phyloP scores from a whole-genome alignment of 2,329 filamentous ascomycete species.

The Emergomyces orientalis region DNA sequence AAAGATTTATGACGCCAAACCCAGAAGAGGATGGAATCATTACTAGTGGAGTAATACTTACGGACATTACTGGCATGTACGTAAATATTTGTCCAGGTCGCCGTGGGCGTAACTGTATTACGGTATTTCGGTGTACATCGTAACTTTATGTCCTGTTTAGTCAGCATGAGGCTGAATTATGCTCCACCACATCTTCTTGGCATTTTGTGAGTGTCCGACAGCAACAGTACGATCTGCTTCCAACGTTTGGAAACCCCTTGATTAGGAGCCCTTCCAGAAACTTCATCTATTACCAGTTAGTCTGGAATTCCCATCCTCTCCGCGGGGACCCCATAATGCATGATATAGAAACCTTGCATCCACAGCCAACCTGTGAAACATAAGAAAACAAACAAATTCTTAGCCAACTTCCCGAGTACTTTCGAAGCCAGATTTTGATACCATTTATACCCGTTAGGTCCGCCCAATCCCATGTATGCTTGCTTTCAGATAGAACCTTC shows the following conservation, averaged over 20 bases:
- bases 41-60: background rate
- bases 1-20: background rate
- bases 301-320: background rate
- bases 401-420: background rate
- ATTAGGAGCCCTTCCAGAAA: background rate
- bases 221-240: background rate
- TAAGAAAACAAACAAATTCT: background rate
- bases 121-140: background rate
- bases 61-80: background rate
- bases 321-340: background rate
- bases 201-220: background rate
- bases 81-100: too few species aligned
- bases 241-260: background rate
- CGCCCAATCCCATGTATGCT: background rate
- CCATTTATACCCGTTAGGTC: background rate
- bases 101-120: background rate
- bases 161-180: conserved; percentile 1
- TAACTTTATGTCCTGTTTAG: background rate
- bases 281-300: background rate
- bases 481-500: background rate
- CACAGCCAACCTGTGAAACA: background rate
- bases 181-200: background rate
- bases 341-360: background rate
- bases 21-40: background rate
- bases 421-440: background rate